Conservation (phyloP, 768 basidiomycete genomes). For the Auriscalpium microsporum region DNA sequence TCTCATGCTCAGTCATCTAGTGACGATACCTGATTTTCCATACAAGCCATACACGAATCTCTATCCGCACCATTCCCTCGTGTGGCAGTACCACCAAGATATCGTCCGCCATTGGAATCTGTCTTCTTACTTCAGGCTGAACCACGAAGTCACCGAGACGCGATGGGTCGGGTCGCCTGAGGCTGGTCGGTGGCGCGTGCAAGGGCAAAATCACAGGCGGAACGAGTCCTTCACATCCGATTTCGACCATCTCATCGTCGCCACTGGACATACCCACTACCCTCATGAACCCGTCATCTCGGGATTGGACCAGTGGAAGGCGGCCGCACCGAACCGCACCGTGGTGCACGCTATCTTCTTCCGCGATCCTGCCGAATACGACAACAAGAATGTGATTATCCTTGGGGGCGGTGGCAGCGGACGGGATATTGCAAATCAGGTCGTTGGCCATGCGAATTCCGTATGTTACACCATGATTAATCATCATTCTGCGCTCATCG, state of each 20-base stretch:
- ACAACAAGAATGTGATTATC: constrained; percentile 36
- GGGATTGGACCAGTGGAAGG: constrained; percentile 44
- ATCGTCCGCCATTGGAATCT: constrained; percentile 34
- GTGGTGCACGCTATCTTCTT: constrained; percentile 49
- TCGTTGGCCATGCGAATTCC: constrained; percentile 30
- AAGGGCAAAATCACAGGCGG: constrained; percentile 9
- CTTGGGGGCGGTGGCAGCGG: constrained; percentile 42
- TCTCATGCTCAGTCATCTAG: background rate
- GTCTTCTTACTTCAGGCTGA: constrained; percentile 30
- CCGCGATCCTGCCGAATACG: constrained; percentile 36
- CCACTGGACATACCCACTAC: constrained; percentile 46
- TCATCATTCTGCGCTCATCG: constrained; percentile 30
- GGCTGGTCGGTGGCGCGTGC: constrained; percentile 38
- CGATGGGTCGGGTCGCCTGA: constrained; percentile 34
- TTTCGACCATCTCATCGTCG: constrained; percentile 49
- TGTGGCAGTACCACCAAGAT: constrained; percentile 38
- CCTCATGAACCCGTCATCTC: constrained; percentile 38
- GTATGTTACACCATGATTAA: constrained; percentile 26
- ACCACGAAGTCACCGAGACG: constrained; percentile 34
- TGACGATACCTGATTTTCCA: constrained; percentile 47
- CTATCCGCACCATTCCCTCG: constrained; percentile 37
- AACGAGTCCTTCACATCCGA: constrained; percentile 2
- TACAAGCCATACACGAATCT: constrained; percentile 43
- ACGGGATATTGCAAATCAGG: constrained; percentile 38
- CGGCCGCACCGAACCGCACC: constrained; percentile 24